phyloP scores from a whole-genome alignment of 495 filamentous ascomycete genomes.

The Aspergillus asperescens region DNA sequence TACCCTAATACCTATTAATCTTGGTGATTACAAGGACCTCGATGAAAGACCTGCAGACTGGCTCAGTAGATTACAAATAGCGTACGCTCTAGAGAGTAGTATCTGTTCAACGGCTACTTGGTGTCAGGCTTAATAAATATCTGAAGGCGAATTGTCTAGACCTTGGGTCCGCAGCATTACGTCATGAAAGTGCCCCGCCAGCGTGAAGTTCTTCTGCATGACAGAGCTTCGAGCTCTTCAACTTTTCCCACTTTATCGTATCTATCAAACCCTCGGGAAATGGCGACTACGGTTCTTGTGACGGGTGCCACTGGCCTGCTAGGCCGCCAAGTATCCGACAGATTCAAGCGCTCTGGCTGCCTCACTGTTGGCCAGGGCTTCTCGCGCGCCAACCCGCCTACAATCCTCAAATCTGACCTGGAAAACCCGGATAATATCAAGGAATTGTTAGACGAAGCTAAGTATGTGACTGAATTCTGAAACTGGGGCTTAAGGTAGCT shows the following conservation, averaged over 20 bases:
- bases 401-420: slow-evolving; percentile 73
- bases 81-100: too few relatives aligned
- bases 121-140: too few relatives aligned
- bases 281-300: slow-evolving; percentile 63
- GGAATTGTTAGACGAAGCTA: slow-evolving; percentile 52
- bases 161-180: slow-evolving; percentile 7
- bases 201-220: background rate
- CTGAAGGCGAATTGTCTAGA: too few relatives aligned
- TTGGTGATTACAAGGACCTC: too few relatives aligned
- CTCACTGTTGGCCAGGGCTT: slow-evolving; percentile 76
- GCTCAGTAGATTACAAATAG: too few relatives aligned
- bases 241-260: slow-evolving; percentile 11
- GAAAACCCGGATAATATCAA: slow-evolving; percentile 56
- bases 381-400: slow-evolving; percentile 64
- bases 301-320: slow-evolving; percentile 85
- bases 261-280: slow-evolving; percentile 19
- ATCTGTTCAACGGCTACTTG: too few relatives aligned
- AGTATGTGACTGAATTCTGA: slow-evolving; percentile 25
- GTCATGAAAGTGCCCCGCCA: slow-evolving; percentile 16
- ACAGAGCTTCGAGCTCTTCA: slow-evolving; percentile 1
- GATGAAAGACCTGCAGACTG: too few relatives aligned
- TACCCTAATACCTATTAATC: too few relatives aligned
- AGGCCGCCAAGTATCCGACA: slow-evolving; percentile 72
- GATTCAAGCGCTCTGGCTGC: slow-evolving; percentile 66
- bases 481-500: background rate